Base-by-base conservation (phyloP, 176 grass and related monocot genomes). In the Carex scoparia region DNA sequence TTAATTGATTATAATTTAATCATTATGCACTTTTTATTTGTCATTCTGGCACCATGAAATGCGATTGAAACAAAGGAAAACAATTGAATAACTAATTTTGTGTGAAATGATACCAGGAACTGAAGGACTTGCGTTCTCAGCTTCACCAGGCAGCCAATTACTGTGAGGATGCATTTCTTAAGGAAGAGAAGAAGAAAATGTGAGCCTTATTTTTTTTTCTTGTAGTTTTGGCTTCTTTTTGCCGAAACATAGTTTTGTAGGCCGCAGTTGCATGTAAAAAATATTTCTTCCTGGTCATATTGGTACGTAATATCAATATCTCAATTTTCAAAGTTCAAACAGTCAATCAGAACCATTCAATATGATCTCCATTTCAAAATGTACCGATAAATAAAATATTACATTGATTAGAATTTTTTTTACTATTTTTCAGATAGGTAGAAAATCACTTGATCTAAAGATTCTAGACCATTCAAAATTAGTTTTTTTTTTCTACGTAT, bases 91-190 rank as follows among this genome's bases (percentile, higher is more conserved):
- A 83, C 42, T 51, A 61, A 71, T 56, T 7, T 51, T 59, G 44
- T 48, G 37, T 62, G 54, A 71, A 72, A 23, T 53, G 44, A 2
- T 78, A 57, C 74, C 56, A 98, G 93, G 95, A 98, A 84, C 79
- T 95, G 79, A 91, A 98, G 88, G 95, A 95, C 58, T 87, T 98
- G 88, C 79, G 87, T 38, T 90, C 75, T 1, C 95, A 95, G 84
- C 91, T 98, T 62, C 88, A 98, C 80, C 76, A 91, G 72, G 93
- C 91, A 1, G 93, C 95, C 54, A 85, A 93, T 76, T 93, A 90
- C 84, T 94, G 93, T 82, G 89, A 93, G 89, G 85, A 86, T 78
- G 88, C 93, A 65, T 98, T 95, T 88, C 87, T 84, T 18, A 77
- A 54, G 63, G 87, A 88, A 32, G 85, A 90, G 70, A 84, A 88